Conservation (phyloP, 2,329 filamentous ascomycete species). For the Aureobasidium sp. region DNA sequence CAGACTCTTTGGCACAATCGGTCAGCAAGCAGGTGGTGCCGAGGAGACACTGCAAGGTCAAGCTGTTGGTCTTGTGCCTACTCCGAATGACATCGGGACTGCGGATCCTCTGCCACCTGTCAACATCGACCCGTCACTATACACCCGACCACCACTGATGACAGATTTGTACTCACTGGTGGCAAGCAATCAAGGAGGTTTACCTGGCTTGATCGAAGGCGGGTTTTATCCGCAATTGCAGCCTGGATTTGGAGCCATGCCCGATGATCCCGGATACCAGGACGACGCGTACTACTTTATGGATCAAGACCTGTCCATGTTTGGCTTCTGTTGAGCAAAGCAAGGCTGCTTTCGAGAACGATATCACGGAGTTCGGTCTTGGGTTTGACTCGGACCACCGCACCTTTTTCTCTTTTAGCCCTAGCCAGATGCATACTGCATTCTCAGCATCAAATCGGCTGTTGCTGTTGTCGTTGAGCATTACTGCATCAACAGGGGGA, state of each 20-base stretch:
- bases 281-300: slow-evolving; percentile 15
- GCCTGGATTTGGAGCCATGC: not conserved
- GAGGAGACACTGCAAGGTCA: not conserved
- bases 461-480: too few relatives aligned
- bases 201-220: slow-evolving; percentile 1
- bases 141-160: not conserved
- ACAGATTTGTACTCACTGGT: not conserved
- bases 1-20: slow-evolving; percentile 7
- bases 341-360: not conserved
- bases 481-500: too few relatives aligned
- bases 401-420: too few relatives aligned
- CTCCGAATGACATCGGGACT: not conserved
- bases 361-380: too few relatives aligned
- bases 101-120: not conserved
- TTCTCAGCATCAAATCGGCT: too few relatives aligned
- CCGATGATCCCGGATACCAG: not conserved
- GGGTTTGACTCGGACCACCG: too few relatives aligned
- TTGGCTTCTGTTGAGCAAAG: slow-evolving; percentile 10
- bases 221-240: not conserved
- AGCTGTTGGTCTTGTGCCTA: not conserved
- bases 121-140: not conserved
- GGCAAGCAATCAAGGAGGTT: not conserved
- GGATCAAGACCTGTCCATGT: slow-evolving; percentile 15
- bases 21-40: not conserved
- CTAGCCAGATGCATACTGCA: too few relatives aligned